Conservation (phyloP, 805 yeast genomes). For the Cyberlindnera bimundalis region DNA sequence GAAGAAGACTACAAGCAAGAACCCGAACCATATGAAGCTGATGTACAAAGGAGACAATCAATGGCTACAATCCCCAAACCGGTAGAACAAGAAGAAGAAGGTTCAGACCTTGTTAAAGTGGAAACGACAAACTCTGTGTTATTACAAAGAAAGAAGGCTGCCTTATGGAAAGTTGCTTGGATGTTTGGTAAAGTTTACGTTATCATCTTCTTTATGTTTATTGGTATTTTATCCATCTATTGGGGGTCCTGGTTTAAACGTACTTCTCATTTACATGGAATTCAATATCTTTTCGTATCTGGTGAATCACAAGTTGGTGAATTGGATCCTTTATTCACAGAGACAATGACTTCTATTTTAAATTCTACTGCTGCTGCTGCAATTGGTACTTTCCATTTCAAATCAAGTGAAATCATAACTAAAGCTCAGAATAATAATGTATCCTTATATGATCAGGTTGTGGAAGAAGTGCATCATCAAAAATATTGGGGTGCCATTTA, state of each 20-base stretch:
- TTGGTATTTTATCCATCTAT: conserved; percentile 29
- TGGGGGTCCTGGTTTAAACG: conserved; percentile 30
- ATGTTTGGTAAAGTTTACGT: conserved; percentile 18
- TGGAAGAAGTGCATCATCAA: conserved; percentile 45
- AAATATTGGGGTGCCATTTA: conserved; percentile 57
- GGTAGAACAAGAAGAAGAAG: not conserved
- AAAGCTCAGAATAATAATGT: conserved; percentile 10
- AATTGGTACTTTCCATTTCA: conserved; percentile 20
- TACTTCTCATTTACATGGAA: conserved; percentile 10
- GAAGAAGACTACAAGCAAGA: not conserved
- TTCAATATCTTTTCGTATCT: conserved; percentile 22
- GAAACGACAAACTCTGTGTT: conserved; percentile 15
- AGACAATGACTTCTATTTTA: conserved; percentile 2
- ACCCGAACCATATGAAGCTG: not conserved
- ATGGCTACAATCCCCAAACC: too few species aligned
- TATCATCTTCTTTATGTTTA: conserved; percentile 22
- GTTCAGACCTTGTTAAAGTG: conserved; percentile 3
- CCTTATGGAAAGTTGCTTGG: conserved; percentile 12
- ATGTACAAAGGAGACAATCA: too few species aligned
- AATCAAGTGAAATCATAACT: conserved; percentile 2
- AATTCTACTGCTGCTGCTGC: conserved; percentile 7
- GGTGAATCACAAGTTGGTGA: conserved; percentile 18
- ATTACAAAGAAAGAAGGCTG: conserved; percentile 12
- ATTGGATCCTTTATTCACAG: conserved; percentile 13
- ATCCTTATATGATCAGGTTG: conserved; percentile 33